Base-by-base conservation (phyloP, 2,329 filamentous ascomycete species). In the Trichoderma pleuroti region DNA sequence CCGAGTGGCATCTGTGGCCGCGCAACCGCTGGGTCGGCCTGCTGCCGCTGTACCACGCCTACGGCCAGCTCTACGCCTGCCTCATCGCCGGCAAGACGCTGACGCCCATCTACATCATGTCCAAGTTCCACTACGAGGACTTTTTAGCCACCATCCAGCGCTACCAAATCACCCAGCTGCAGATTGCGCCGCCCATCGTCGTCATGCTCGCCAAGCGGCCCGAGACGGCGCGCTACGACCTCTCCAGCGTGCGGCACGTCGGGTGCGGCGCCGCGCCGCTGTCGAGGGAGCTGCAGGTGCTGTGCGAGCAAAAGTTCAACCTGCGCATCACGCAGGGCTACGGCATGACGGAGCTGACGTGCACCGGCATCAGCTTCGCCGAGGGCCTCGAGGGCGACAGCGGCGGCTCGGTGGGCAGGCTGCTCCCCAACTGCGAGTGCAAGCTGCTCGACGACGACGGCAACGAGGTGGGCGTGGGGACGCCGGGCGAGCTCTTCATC, bases 21-120 rank as follows among this genome's bases (percentile, higher is more conserved):
- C 76, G 78, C 10, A 86, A 86, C 74, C 80, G 84, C 49, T 86
- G 85, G 83, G 74, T 86, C 32, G 84, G 88, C 61, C 91, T 92
- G 76, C 80, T 93, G 14, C 91, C 91, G 0, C 86, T 91, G 76
- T 91, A 90, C 75, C 88, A 90, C 75, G 87, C 87, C 8, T 88
- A 86, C 72, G 85, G 85, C 3, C 87, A 89, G 76, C 81, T 86
- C 3, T 83, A 84, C 69, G 85, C 85, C 70, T 85, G 84, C 71
- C 77, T 87, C 32, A 81, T 84, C 73, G 82, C 83, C 0, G 76
- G 81, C 14, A 83, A 80, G 72, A 78, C 83, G 32, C 76, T 79
- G 2, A 77, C 85, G 0, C 84, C 85, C 0, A 81, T 87, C 12
- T 89, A 88, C 74, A 78, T 89, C 72, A 89, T 90, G 87, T 71